A percentile compares a stretch with the other conserved stretches of the same genome.
Evolutionary conservation across 768 basidiomycete species (phyloP).

Genomic region (Galerina marginata): DNA sequence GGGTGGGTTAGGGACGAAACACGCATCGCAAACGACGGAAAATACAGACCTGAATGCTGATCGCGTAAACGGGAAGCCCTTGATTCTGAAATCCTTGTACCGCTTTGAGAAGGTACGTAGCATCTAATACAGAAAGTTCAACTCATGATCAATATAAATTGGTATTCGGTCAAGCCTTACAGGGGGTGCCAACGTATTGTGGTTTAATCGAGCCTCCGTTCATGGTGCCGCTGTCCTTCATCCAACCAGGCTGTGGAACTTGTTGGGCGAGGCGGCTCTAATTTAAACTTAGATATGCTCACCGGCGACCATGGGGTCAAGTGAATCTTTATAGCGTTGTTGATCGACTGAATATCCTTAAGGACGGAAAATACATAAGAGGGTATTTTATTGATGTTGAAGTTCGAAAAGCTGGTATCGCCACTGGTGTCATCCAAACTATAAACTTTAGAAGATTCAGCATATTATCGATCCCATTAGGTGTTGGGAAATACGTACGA

Average conservation of each 20-base stretch:
- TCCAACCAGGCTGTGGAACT: slow-evolving; percentile 71
- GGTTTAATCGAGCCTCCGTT: slow-evolving; percentile 65
- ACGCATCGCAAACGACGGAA: not conserved
- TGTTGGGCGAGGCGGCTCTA: not conserved
- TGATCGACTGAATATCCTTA: slow-evolving; percentile 65
- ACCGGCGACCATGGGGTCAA: slow-evolving; percentile 75
- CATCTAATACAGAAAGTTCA: no score
- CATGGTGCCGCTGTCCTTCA: slow-evolving; percentile 74
- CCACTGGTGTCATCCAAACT: slow-evolving; percentile 68
- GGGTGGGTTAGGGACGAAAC: not conserved
- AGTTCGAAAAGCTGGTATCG: slow-evolving; percentile 61
- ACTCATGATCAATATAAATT: no score
- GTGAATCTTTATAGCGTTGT: slow-evolving; percentile 41
- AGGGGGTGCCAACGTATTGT: slow-evolving; percentile 45
- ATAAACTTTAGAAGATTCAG: slow-evolving; percentile 48
- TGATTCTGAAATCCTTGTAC: slow-evolving; percentile 70
- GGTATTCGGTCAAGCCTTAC: no score
- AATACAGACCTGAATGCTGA: slow-evolving; percentile 52
- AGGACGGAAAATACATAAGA: slow-evolving; percentile 68
- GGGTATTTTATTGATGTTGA: slow-evolving; percentile 63
- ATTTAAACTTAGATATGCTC: slow-evolving; percentile 22
- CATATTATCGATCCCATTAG: not conserved
- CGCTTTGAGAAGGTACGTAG: slow-evolving; percentile 73
- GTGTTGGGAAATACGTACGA: slow-evolving; percentile 38
- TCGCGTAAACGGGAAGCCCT: slow-evolving; percentile 66